Percentiles rank a stretch among this genome's conserved stretches.
phyloP scores from a whole-genome alignment of 805 yeast genomes.

The Suhomyces pyralidae region DNA sequence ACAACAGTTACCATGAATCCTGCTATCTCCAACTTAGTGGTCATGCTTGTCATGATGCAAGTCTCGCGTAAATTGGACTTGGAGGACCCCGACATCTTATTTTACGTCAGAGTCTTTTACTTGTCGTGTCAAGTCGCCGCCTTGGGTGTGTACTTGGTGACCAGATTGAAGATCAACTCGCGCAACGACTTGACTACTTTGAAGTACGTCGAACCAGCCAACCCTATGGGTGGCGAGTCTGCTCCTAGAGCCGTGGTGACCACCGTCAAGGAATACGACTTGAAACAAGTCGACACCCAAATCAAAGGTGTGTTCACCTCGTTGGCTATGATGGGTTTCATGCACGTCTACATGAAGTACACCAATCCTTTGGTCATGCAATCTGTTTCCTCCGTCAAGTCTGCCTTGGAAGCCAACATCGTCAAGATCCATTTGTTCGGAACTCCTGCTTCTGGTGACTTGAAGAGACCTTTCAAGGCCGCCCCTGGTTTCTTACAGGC shows the following conservation, averaged over 20 bases:
- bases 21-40: slow-evolving; percentile 75
- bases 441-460: slow-evolving; percentile 78
- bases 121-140: slow-evolving; percentile 63
- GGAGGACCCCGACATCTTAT: slow-evolving; percentile 72
- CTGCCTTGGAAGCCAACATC: slow-evolving; percentile 84
- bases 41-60: slow-evolving; percentile 97
- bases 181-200: slow-evolving; percentile 90
- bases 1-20: slow-evolving; percentile 63
- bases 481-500: slow-evolving; percentile 53
- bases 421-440: slow-evolving; percentile 89
- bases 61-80: slow-evolving; percentile 84
- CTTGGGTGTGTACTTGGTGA: slow-evolving; percentile 61
- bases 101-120: slow-evolving; percentile 75
- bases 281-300: slow-evolving; percentile 75
- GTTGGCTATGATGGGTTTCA: slow-evolving; percentile 95
- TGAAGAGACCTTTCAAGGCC: slow-evolving; percentile 95
- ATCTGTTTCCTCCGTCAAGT: slow-evolving; percentile 83
- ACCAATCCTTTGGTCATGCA: slow-evolving; percentile 97
- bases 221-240: slow-evolving; percentile 71
- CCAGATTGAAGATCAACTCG: slow-evolving; percentile 56
- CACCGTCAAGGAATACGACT: slow-evolving; percentile 92
- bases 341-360: slow-evolving; percentile 96
- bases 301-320: slow-evolving; percentile 84
- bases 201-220: slow-evolving; percentile 85
- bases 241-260: slow-evolving; percentile 78